These are phyloP conservation scores for Areca catechu DNA, from an alignment of 176 grass and related monocot species.

Conservation along the genomic window DNA sequence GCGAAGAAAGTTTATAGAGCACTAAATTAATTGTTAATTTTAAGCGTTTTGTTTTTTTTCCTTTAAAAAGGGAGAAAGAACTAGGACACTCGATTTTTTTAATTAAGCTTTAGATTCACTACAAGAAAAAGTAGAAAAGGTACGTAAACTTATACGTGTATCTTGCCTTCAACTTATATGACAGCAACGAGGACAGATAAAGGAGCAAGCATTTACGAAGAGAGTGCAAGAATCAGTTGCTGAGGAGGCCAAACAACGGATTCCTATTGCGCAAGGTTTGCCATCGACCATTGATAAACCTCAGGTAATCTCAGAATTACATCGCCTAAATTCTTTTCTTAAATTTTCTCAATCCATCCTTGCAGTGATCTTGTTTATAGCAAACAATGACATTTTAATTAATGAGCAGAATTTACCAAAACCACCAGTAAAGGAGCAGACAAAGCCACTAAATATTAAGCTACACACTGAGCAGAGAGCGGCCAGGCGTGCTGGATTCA, in stretches of 20 bases:
- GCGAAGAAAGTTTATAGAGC: too few relatives aligned
- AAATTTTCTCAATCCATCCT: too few relatives aligned
- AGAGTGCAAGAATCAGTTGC: conserved; percentile 18
- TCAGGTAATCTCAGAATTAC: not conserved
- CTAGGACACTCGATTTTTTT: too few relatives aligned
- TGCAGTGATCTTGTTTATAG: too few relatives aligned
- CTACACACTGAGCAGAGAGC: conserved; percentile 90
- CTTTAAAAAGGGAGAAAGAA: too few relatives aligned
- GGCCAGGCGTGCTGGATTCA: conserved; percentile 51
- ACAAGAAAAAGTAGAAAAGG: not conserved
- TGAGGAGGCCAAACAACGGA: conserved; percentile 31
- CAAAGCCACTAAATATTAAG: conserved; percentile 36
- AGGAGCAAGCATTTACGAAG: conserved; percentile 31
- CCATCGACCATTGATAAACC: conserved; percentile 28
- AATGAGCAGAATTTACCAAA: conserved; percentile 17
- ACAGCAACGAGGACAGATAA: conserved; percentile 36
- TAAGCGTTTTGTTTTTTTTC: too few relatives aligned
- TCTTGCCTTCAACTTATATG: too few relatives aligned
- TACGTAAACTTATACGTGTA: too few relatives aligned
- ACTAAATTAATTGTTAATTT: too few relatives aligned
- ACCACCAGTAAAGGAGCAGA: conserved; percentile 31
- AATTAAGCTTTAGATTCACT: not conserved
- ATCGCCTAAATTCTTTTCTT: too few relatives aligned
- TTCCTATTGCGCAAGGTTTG: conserved; percentile 34
- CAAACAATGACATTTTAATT: not conserved